phyloP scores from a whole-genome alignment of 2,329 filamentous ascomycete species.

The Ophiocordyceps camponoti-saundersi region DNA sequence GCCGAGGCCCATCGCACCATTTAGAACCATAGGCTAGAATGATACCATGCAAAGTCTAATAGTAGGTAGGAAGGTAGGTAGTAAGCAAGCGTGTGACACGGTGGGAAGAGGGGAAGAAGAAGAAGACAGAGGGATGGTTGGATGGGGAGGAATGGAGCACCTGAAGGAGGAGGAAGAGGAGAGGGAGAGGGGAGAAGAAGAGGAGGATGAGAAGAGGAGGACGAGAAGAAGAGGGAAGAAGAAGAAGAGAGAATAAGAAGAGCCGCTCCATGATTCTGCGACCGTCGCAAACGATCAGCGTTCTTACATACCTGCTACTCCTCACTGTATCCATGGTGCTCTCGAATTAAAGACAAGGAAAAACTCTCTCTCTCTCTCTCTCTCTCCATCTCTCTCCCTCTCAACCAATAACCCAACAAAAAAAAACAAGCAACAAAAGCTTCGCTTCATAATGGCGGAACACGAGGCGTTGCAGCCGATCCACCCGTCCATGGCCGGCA shows the following conservation, averaged over 20 bases:
- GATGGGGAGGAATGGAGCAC: too few species aligned
- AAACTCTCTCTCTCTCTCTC: neutral
- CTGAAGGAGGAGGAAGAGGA: too few species aligned
- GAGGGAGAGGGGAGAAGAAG: too few species aligned
- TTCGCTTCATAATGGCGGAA: neutral
- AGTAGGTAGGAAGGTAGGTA: too few species aligned
- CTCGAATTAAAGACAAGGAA: too few species aligned
- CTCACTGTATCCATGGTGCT: too few species aligned
- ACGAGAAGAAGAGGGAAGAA: too few species aligned
- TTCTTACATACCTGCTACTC: too few species aligned
- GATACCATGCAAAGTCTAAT: neutral
- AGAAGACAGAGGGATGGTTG: too few species aligned
- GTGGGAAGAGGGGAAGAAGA: neutral
- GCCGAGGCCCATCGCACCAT: neutral
- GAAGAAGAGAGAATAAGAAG: too few species aligned
- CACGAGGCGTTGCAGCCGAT: slow-evolving; percentile 30
- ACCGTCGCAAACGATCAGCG: neutral
- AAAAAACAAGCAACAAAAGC: neutral
- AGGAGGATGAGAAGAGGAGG: too few species aligned
- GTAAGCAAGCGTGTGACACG: neutral
- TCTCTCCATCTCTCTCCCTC: too few species aligned
- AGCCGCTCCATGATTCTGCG: neutral
- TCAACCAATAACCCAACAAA: neutral
- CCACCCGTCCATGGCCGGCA: slow-evolving; percentile 25
- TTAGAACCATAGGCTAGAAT: neutral